These are phyloP conservation scores for Amaranthus tricolor DNA, from an alignment of 179 eudicot species.

Conservation along the genomic window DNA sequence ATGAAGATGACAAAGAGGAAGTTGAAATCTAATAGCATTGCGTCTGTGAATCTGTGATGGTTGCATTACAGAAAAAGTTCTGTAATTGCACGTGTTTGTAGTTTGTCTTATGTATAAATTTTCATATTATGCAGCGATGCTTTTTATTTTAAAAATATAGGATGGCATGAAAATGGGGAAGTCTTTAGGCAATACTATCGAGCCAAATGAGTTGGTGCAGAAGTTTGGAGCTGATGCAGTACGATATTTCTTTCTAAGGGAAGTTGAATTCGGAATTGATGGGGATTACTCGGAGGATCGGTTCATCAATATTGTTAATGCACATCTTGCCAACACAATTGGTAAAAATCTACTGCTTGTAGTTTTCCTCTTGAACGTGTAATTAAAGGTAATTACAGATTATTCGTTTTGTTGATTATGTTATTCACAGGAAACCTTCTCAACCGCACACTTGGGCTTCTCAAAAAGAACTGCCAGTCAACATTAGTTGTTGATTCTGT, in stretches of 20 bases:
- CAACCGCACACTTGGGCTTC: slow-evolving; percentile 96
- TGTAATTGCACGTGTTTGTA: slow-evolving; percentile 13
- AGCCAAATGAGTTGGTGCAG: slow-evolving; percentile 88
- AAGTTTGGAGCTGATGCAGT: slow-evolving; percentile 96
- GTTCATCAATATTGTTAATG: slow-evolving; percentile 85
- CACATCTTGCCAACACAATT: slow-evolving; percentile 94
- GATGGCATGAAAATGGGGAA: slow-evolving; percentile 99
- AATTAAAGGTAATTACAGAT: not conserved
- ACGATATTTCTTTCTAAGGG: slow-evolving; percentile 90
- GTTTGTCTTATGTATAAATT: slow-evolving; percentile 41
- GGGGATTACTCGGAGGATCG: slow-evolving; percentile 99
- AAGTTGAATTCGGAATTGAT: slow-evolving; percentile 94
- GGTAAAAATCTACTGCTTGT: slow-evolving; percentile 43
- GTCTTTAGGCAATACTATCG: slow-evolving; percentile 89
- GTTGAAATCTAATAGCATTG: not conserved
- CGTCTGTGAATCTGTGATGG: slow-evolving; percentile 1
- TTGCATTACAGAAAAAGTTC: slow-evolving; percentile 10
- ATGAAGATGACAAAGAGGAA: not conserved
- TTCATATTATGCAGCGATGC: slow-evolving; percentile 71
- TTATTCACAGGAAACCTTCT: slow-evolving; percentile 78
- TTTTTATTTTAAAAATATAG: slow-evolving; percentile 65
- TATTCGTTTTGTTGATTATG: not conserved
- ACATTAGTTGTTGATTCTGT: slow-evolving; percentile 73
- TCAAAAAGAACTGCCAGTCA: slow-evolving; percentile 91
- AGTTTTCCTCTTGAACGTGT: not conserved